phyloP scores from a whole-genome alignment of 345 rosid genomes.

The Atalantia buxifolia region DNA sequence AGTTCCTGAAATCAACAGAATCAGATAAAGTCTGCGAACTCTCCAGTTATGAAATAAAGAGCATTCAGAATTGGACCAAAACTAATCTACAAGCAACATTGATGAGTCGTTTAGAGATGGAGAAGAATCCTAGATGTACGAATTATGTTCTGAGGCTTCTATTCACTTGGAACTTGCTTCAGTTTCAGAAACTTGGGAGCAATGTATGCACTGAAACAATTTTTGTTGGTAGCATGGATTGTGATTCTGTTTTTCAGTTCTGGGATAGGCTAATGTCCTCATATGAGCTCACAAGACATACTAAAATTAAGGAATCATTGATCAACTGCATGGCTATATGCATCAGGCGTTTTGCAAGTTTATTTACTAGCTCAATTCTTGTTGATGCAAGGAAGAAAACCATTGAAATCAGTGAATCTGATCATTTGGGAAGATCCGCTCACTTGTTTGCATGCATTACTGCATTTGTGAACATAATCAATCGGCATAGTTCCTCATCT shows the following conservation, averaged over 20 bases:
- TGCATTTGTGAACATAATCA: slow-evolving; percentile 53
- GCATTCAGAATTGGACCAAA: slow-evolving; percentile 61
- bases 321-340: slow-evolving; percentile 88
- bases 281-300: slow-evolving; percentile 52
- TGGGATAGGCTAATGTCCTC: slow-evolving; percentile 63
- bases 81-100: slow-evolving; percentile 56
- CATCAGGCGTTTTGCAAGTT: slow-evolving; percentile 46
- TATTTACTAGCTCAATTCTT: slow-evolving; percentile 32
- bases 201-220: slow-evolving; percentile 24
- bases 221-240: slow-evolving; percentile 58
- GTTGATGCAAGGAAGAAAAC: slow-evolving; percentile 15
- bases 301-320: slow-evolving; percentile 61
- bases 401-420: slow-evolving; percentile 18
- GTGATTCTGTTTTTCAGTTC: slow-evolving; percentile 48
- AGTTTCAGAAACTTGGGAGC: slow-evolving; percentile 36
- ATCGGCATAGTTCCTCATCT: slow-evolving; percentile 67
- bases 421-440: slow-evolving; percentile 27
- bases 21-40: slow-evolving; percentile 23
- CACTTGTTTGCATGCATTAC: slow-evolving; percentile 45
- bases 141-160: slow-evolving; percentile 73
- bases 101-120: slow-evolving; percentile 54
- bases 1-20: slow-evolving; percentile 51
- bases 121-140: slow-evolving; percentile 66
- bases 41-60: slow-evolving; percentile 32
- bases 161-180: slow-evolving; percentile 74